A percentile compares a stretch with the other conserved stretches of the same genome.
Conservation (phyloP, 495 filamentous ascomycete genomes). For the Xanthoparmelia taractica region DNA sequence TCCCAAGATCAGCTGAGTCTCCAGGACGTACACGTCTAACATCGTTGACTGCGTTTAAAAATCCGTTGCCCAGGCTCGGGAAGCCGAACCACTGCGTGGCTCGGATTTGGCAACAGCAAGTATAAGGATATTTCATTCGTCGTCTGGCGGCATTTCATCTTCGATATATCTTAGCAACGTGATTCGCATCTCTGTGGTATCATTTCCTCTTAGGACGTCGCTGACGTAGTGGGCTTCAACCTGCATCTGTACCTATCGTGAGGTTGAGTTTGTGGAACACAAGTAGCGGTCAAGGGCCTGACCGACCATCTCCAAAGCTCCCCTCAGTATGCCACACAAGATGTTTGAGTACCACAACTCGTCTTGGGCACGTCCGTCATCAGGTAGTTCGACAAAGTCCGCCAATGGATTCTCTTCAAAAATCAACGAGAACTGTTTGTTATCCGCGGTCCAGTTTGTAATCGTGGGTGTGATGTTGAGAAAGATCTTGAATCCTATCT, state of each 20-base stretch:
- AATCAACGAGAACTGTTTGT: constrained; percentile 88
- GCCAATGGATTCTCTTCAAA: constrained; percentile 96
- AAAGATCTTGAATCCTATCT: constrained; percentile 99
- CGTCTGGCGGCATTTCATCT: constrained; percentile 93
- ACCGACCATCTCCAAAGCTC: constrained; percentile 87
- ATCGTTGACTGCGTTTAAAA: not conserved
- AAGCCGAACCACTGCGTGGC: not conserved
- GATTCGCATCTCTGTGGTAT: constrained; percentile 95
- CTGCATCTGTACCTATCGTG: constrained; percentile 83
- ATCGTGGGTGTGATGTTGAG: constrained; percentile 94
- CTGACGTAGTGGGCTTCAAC: constrained; percentile 96
- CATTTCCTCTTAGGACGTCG: constrained; percentile 86
- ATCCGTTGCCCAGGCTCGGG: not conserved
- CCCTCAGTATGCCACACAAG: constrained; percentile 83
- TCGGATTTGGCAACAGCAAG: not conserved
- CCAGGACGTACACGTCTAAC: not conserved
- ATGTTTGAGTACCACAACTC: constrained; percentile 99
- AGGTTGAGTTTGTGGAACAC: not conserved
- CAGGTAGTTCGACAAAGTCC: constrained; percentile 94
- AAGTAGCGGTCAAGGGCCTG: not conserved
- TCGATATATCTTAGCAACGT: constrained; percentile 91
- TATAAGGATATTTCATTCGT: constrained; percentile 52
- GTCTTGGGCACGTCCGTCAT: constrained; percentile 91
- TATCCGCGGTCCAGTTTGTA: constrained; percentile 92
- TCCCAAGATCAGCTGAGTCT: not conserved